A percentile compares a stretch with the other conserved stretches of the same genome.
Conservation (phyloP, 2,329 filamentous ascomycete species). For the Clonostachys byssicola region DNA sequence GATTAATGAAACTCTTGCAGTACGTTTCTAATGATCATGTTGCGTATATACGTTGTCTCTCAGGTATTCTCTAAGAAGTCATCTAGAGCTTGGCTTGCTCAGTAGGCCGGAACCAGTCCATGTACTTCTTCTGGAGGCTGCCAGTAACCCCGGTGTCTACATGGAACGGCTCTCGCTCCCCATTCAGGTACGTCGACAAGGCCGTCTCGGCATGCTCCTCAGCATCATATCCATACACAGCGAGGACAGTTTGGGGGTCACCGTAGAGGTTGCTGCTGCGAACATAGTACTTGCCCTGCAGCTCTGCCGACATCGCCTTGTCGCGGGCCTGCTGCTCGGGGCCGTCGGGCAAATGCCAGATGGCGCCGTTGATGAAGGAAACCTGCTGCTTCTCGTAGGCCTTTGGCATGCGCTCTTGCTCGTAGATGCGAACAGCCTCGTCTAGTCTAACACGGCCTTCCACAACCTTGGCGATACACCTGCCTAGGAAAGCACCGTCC, state of each 20-base stretch:
- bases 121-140: background rate
- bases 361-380: background rate
- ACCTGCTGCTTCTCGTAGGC: constrained; percentile 1
- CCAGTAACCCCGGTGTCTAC: background rate
- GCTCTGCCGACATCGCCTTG: background rate
- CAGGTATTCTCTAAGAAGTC: too few species aligned
- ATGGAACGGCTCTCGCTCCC: background rate
- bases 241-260: background rate
- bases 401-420: constrained; percentile 2
- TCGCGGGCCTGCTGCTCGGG: constrained; percentile 2
- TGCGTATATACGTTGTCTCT: too few species aligned
- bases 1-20: too few species aligned
- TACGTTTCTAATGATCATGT: too few species aligned
- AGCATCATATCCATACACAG: background rate
- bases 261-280: background rate
- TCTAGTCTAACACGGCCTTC: background rate
- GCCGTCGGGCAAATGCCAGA: constrained; percentile 5
- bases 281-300: background rate
- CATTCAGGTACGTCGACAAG: background rate
- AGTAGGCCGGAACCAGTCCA: background rate
- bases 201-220: background rate
- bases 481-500: constrained; percentile 3
- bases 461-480: background rate
- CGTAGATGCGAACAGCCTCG: background rate
- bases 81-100: too few species aligned